phyloP scores from a whole-genome alignment of 306 rosid genomes.

The Lathyrus sativus region DNA sequence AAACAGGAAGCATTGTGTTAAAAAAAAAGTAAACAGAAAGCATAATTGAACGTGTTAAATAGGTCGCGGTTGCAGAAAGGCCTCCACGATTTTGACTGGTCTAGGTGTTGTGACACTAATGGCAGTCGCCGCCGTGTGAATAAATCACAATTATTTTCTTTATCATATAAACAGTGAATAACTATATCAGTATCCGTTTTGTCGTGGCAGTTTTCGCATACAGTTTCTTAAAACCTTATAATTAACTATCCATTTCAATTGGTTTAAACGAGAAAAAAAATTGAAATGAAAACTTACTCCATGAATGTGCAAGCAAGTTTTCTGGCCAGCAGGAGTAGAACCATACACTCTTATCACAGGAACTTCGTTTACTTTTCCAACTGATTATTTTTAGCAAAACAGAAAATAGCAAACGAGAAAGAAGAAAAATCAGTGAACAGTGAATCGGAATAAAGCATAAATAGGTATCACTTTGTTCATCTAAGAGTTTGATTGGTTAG shows the following conservation, averaged over 20 bases:
- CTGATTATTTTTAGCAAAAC: conserved; percentile 33
- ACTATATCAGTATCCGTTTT: no score
- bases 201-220: no score
- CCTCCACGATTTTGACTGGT: no score
- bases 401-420: conserved; percentile 22
- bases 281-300: conserved; percentile 52
- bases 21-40: conserved; percentile 7
- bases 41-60: not conserved
- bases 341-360: conserved; percentile 87
- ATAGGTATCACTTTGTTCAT: conserved; percentile 9
- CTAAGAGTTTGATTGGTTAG: conserved; percentile 4
- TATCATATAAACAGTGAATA: no score
- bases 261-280: not conserved
- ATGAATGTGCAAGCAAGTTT: conserved; percentile 88
- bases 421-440: not conserved
- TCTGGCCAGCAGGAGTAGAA: conserved; percentile 94
- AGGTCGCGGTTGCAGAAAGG: no score
- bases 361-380: conserved; percentile 82
- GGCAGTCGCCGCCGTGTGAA: no score
- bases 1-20: conserved; percentile 1
- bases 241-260: no score
- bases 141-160: no score
- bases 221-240: no score
- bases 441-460: conserved; percentile 28
- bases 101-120: no score